Evolutionary conservation across 2,329 filamentous ascomycete species (phyloP), one percentile per base, ranked within the genome.

Genomic region (Didymella keratinophila): DNA sequence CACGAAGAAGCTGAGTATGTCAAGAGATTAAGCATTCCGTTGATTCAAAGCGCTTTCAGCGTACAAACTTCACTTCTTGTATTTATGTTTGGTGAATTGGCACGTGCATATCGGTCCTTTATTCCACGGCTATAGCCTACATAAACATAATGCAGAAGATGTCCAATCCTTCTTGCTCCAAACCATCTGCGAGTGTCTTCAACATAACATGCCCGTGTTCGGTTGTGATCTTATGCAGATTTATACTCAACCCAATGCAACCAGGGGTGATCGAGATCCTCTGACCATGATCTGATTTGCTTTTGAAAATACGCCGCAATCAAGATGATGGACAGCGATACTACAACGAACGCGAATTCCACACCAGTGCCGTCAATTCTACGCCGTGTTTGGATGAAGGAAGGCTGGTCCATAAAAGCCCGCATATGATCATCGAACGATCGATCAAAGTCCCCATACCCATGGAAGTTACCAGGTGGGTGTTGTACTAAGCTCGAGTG

Each of bases 11-110:
- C 21, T 43, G 14, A 20, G 41, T n/a, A 21, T 27, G 14, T 27
- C 41, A 7, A 43, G 21, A 43, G 41, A 43, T 7, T 43, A 16
- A 43, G 21, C 21, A 23, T 18, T 5, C 20, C 12, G 21, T 43
- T 57, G 12, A 36, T 10, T 14, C 7, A 4, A 9, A 27, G 8
- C n/a, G 16, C 39, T 25, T 32, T 7, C 20, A 14, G 28, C 28
- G 25, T 14, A 10, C 23, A 12, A 27, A 4, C 28, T 36, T 53
- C 16, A 18, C 20, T 58, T 58, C 21, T 53, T 49, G 44, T 45
- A 39, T 27, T n/a, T 50, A 58, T 39, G 18, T 41, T 39, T 28
- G 28, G 30, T 7, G 23, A 43, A 11, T 23, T 27, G 36, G 44
- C 30, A 12, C 37, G 28, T 44, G 43, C 37, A 36, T 30, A 37